Percentiles rank a stretch among this genome's conserved stretches.
Evolutionary conservation across 306 rosid genomes (phyloP).

Genomic region (Trifolium fragiferum): DNA sequence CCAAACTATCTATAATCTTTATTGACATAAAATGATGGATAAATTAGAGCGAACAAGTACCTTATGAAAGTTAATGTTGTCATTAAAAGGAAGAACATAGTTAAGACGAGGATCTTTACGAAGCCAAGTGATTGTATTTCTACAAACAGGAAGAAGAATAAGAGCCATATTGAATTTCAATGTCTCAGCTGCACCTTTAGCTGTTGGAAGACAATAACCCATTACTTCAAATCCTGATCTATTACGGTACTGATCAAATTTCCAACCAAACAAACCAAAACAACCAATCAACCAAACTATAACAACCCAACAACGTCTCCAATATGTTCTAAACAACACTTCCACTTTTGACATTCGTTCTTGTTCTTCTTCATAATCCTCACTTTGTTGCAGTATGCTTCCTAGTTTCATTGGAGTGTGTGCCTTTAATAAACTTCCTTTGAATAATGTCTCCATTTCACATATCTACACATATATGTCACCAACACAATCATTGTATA

Average conservation of each 20-base stretch:
- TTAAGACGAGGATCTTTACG: conserved; percentile 55
- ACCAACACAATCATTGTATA: background rate
- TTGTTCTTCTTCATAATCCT: conserved; percentile 44
- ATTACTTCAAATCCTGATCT: conserved; percentile 76
- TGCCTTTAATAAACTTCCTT: conserved; percentile 45
- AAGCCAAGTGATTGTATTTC: conserved; percentile 79
- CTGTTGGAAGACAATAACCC: conserved; percentile 87
- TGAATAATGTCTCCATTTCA: conserved; percentile 61
- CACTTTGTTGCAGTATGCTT: conserved; percentile 4
- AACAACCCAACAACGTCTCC: conserved; percentile 79
- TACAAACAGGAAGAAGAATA: conserved; percentile 77
- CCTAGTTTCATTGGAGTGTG: conserved; percentile 43
- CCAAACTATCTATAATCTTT: too few species aligned
- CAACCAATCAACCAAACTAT: conserved; percentile 64
- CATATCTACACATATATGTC: conserved; percentile 37
- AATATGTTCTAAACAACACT: conserved; percentile 66
- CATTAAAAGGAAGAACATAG: conserved; percentile 73
- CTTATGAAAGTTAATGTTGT: conserved; percentile 84
- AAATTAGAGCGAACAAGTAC: conserved; percentile 36
- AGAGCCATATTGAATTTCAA: conserved; percentile 89
- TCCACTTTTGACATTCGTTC: conserved; percentile 59
- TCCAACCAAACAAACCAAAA: conserved; percentile 67
- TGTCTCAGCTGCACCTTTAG: conserved; percentile 92
- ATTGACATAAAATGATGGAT: background rate
- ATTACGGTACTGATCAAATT: conserved; percentile 67